A percentile compares a stretch with the other conserved stretches of the same genome.
Evolutionary conservation across 176 grass and related monocot genomes (phyloP).

Genomic region (Aegilops longissima): DNA sequence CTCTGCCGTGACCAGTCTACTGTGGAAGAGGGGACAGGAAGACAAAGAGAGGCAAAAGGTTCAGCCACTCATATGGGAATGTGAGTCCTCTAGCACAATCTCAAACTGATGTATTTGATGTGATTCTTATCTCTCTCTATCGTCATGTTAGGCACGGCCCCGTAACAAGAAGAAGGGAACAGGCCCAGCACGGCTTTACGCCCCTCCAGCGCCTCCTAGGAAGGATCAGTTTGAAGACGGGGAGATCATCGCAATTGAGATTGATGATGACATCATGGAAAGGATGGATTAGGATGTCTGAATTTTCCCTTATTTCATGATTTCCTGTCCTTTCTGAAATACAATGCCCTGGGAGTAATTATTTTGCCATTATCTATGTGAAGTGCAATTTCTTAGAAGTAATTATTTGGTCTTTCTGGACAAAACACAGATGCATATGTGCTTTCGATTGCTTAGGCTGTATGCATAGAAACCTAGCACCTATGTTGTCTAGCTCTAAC

Average conservation of each 20-base stretch:
- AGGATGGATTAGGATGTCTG: constrained; percentile 48
- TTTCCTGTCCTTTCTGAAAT: background rate
- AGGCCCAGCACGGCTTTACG: constrained; percentile 44
- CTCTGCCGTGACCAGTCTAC: constrained; percentile 44
- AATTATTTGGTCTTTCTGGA: background rate
- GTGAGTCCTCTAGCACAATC: constrained; percentile 31
- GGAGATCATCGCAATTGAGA: constrained; percentile 56
- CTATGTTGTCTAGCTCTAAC: background rate
- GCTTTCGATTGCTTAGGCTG: background rate
- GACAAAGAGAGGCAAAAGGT: constrained; percentile 70
- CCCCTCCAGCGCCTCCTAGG: constrained; percentile 56
- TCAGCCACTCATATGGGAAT: constrained; percentile 79
- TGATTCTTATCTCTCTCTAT: constrained; percentile 8
- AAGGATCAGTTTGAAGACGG: constrained; percentile 72
- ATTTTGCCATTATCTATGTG: constrained; percentile 5
- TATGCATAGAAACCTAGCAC: background rate
- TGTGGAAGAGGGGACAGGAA: constrained; percentile 81
- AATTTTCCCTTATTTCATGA: constrained; percentile 1
- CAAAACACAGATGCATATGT: background rate
- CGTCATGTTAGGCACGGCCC: constrained; percentile 42
- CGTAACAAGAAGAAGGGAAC: constrained; percentile 76
- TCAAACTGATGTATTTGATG: background rate
- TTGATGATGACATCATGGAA: constrained; percentile 64
- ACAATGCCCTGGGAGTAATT: constrained; percentile 16
- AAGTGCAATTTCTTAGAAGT: constrained; percentile 24